Percentiles rank a stretch among this genome's conserved stretches.
phyloP scores from a whole-genome alignment of 495 filamentous ascomycete species.

The Aspergillus cristatus region DNA sequence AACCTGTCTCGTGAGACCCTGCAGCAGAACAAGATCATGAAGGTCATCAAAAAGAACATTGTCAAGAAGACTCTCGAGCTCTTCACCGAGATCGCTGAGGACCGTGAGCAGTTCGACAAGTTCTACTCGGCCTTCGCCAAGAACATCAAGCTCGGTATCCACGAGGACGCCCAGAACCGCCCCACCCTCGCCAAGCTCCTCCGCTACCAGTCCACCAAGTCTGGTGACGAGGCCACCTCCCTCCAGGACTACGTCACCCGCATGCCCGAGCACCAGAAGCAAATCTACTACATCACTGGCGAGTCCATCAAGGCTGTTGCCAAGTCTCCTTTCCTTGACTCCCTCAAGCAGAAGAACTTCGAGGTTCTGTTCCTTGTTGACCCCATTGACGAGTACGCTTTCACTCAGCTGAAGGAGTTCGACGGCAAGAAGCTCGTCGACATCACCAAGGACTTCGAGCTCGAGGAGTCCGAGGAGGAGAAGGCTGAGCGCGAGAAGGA shows the following conservation, averaged over 20 bases:
- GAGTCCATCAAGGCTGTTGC: constrained; percentile 96
- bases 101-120: constrained; percentile 99
- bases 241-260: constrained; percentile 94
- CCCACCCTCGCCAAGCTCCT: constrained; percentile 90
- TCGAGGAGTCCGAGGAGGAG: constrained; percentile 99
- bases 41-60: constrained; percentile 99
- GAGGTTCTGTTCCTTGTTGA: constrained; percentile 99
- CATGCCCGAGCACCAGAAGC: constrained; percentile 99
- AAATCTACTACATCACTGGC: constrained; percentile 99
- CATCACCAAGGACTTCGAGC: constrained; percentile 99
- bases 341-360: constrained; percentile 98
- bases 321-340: constrained; percentile 98
- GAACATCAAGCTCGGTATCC: constrained; percentile 99
- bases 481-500: constrained; percentile 92
- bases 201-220: constrained; percentile 97
- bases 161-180: constrained; percentile 99
- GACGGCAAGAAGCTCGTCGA: constrained; percentile 99
- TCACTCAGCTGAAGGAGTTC: constrained; percentile 99
- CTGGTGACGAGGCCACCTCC: constrained; percentile 90
- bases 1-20: constrained; percentile 99
- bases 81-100: constrained; percentile 96
- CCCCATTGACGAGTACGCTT: constrained; percentile 99
- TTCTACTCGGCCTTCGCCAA: constrained; percentile 99
- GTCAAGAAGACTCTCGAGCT: constrained; percentile 99
- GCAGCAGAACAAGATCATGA: constrained; percentile 99